Conservation (phyloP, 2,329 filamentous ascomycete species). For the Grosmannia clavigera region DNA sequence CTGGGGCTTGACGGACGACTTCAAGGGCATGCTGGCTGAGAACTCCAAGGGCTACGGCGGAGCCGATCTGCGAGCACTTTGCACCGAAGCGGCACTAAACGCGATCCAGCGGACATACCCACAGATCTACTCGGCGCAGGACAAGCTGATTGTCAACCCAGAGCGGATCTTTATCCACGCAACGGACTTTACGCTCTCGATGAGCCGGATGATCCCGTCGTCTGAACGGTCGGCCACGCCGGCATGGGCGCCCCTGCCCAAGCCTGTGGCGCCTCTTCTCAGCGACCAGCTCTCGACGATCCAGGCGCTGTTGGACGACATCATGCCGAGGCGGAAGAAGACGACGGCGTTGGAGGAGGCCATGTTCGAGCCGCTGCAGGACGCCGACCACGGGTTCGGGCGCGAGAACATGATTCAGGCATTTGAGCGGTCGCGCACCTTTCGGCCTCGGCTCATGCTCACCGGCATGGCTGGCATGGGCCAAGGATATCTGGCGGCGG, state of each 20-base stretch:
- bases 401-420: constrained; percentile 63
- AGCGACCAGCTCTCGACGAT: constrained; percentile 60
- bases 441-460: constrained; percentile 77
- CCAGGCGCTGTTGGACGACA: constrained; percentile 54
- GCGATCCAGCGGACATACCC: constrained; percentile 92
- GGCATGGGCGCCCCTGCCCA: constrained; percentile 68
- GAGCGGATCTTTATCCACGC: constrained; percentile 74
- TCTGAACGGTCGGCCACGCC: constrained; percentile 84
- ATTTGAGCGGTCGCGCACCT: constrained; percentile 80
- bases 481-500: constrained; percentile 76
- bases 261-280: constrained; percentile 69
- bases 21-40: constrained; percentile 75
- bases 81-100: constrained; percentile 91
- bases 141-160: constrained; percentile 82
- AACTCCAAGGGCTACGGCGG: constrained; percentile 88
- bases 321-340: constrained; percentile 76
- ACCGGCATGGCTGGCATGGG: constrained; percentile 82
- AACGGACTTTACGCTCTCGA: constrained; percentile 92
- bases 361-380: constrained; percentile 75
- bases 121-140: constrained; percentile 83
- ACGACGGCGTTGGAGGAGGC: constrained; percentile 87
- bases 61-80: constrained; percentile 85
- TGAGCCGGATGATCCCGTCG: constrained; percentile 92
- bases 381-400: constrained; percentile 71
- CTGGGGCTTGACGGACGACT: constrained; percentile 69